phyloP scores from a whole-genome alignment of 1,139 yeast genomes.

The Lizanozyma gosingica region DNA sequence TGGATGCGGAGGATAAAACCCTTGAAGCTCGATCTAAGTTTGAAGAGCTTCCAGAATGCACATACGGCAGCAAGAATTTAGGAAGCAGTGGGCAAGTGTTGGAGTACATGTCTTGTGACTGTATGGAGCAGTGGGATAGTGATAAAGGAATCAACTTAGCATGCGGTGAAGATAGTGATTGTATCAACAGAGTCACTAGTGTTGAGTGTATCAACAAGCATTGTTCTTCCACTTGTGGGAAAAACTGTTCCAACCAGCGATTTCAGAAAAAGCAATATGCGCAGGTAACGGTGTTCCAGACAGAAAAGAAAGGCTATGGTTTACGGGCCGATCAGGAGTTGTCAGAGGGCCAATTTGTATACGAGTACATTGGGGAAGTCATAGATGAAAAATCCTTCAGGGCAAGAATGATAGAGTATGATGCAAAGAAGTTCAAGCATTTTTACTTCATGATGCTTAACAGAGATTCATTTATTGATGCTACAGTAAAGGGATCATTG shows the following conservation, averaged over 20 bases:
- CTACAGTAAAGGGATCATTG: constrained; percentile 77
- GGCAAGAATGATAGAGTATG: constrained; percentile 66
- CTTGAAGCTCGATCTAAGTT: constrained; percentile 62
- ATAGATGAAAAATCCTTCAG: constrained; percentile 69
- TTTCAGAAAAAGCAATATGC: constrained; percentile 75
- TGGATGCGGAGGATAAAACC: constrained; percentile 50
- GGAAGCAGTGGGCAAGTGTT: constrained; percentile 62
- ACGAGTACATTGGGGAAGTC: constrained; percentile 93
- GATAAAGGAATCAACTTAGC: constrained; percentile 46
- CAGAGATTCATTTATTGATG: constrained; percentile 88
- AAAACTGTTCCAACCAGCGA: constrained; percentile 75
- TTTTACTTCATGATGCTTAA: constrained; percentile 97
- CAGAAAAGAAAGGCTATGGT: constrained; percentile 86
- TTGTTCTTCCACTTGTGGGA: constrained; percentile 54
- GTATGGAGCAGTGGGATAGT: constrained; percentile 44
- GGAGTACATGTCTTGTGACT: constrained; percentile 87
- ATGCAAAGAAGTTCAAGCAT: constrained; percentile 63
- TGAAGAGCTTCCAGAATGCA: constrained; percentile 45
- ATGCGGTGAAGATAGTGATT: constrained; percentile 79
- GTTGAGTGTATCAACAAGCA: constrained; percentile 81
- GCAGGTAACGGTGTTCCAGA: constrained; percentile 62
- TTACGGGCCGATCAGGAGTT: constrained; percentile 59
- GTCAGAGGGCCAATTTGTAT: constrained; percentile 60
- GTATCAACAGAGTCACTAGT: constrained; percentile 85
- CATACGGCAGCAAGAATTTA: constrained; percentile 47